Base-by-base conservation (phyloP, 805 yeast genomes). In the Nakazawaea molendinolei region DNA sequence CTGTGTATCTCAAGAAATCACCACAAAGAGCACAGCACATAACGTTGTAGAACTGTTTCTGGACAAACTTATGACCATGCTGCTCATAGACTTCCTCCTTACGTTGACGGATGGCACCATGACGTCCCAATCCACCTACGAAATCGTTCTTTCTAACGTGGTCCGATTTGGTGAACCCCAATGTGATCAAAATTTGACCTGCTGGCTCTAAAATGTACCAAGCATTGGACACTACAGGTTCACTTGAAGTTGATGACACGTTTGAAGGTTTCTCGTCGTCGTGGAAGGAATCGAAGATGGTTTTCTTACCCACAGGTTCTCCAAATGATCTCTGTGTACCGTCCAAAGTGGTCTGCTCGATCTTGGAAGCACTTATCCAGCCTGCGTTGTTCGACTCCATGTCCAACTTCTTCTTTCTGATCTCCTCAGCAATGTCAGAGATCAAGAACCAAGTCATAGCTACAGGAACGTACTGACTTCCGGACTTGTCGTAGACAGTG, bases 11-110 rank as follows among this genome's bases (percentile, higher is more conserved):
- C 46, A 92, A 66, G 55, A 92, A 92, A 43, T 92, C 97, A 5
- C 95, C 95, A 70, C 99, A 92, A 43, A 89, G 74, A 1, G 97
- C 96, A 65, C 99, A 92, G 47, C 92, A 76, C 97, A 92, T 90
- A 52, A 92, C 86, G 49, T 85, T 86, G 69, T 92, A 92, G 55
- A 89, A 87, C 55, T 87, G 95, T 49, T 86, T 90, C 56, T 86
- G 95, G 28, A 86, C 94, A 61, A 92, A 92, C 58, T 86, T 94
- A 62, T 92, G 99, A 13, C 99, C 99, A 55, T 86, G 95, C 49
- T 86, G 92, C 59, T 90, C 96, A 54, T 79, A 85, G 2, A 92
- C 86, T 47, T 85, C 94, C 51, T 79, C 86, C 48, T 89, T 86
- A 63, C 89, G 79, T 58, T 86, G 92, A 51, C 95, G 82, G 45